Evolutionary conservation across 148 eudicot genomes (phyloP), one percentile per base, ranked within the genome.

Genomic region (Selenicereus undatus): DNA sequence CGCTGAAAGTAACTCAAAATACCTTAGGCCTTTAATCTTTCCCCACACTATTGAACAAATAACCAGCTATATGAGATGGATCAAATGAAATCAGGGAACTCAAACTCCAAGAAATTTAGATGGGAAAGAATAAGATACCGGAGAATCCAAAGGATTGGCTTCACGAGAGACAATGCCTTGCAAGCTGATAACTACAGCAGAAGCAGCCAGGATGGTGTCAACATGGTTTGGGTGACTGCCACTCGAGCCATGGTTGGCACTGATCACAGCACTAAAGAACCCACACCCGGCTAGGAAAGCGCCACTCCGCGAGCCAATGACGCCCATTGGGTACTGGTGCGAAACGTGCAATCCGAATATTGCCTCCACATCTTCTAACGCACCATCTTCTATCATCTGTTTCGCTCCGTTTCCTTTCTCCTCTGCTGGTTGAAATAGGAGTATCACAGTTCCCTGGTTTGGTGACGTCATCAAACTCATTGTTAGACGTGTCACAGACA

Each of bases 121-220:
- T 48, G n/a, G 76, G 70, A 4, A 6, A 21, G n/a, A 10, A 69
- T 29, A 8, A 77, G 80, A 51, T 12, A 92, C 96, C 90, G 89
- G 92, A 24, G 97, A 91, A 69, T 93, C 97, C 50, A 93, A 52
- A 11, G 97, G 97, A 80, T 93, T 88, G 0, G 93, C 85, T 84
- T 93, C 97, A 0, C 95, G 89, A 11, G 97, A 91, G 42, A 93
- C 97, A 62, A 93, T 91, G 39, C 95, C 91, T 76, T 93, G 97
- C 48, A 93, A 85, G 82, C 95, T 93, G 69, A 93, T 90, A 1
- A 93, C 90, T 8, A 88, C 85, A 71, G 97, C 88, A 0, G 97
- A 89, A 68, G 97, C 93, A 26, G 97, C 97, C 56, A 93, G 81
- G 60, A 93, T 48, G 39, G 90, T 87, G 80, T 91, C 86, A 48